Evolutionary conservation across 2,329 filamentous ascomycete genomes (phyloP), one percentile per base, ranked within the genome.

Genomic region (Bipolaris cookei): DNA sequence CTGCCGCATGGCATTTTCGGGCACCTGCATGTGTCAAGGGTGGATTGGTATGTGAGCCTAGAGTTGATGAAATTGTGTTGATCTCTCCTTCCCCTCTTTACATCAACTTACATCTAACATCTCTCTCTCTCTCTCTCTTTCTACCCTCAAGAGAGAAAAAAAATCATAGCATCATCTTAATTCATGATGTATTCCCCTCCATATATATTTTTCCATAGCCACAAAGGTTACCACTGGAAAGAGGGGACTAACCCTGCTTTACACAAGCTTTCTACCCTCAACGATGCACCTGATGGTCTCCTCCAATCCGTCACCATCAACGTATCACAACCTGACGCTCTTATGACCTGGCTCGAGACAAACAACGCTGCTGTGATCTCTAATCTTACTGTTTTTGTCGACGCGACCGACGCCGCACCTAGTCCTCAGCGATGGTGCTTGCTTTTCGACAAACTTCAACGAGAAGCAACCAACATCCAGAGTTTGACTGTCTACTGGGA

Each of bases 361-460:
- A 60, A 60, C 44, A 56, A 60, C 58, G 58, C 58, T 54, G 50
- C 58, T 60, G 13, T 56, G 44, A 60, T 60, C 51, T 44, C 56
- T 37, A 45, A 60, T 11, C 58, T 60, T 54, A 47, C 45, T 6
- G n/a, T 60, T 25, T 54, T 56, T 45, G 23, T 60, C 45, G 50
- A 57, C 50, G 53, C 58, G 50, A 39, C 32, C 50, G 34, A 16
- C 54, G 41, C 7, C 44, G 53, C 49, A 54, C 50, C 53, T 54
- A 56, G 49, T 56, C 53, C 57, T 51, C 41, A 60, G 50, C 50
- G 10, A 23, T 56, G 49, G 57, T 56, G 57, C 53, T 23, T 53
- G 18, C 49, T 60, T 51, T 60, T 60, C 44, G 30, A 56, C 49
- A 60, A 56, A 56, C 57, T 60, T 18, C 48, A 54, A 50, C 53